Evolutionary conservation across 2,329 filamentous ascomycete genomes (phyloP).

Genomic region (Exophiala spinifera): DNA sequence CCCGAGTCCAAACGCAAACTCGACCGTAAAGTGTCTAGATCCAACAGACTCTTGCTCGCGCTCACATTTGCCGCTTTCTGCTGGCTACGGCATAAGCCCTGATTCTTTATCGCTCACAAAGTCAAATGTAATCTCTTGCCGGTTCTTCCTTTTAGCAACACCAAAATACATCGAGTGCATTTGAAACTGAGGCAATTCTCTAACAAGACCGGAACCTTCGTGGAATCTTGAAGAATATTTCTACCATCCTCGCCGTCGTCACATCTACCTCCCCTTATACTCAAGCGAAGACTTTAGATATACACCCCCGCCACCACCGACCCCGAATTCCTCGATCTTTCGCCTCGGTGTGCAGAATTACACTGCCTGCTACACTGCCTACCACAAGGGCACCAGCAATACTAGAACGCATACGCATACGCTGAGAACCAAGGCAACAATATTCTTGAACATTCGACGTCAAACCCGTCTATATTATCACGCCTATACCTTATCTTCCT

Average conservation of each 20-base stretch:
- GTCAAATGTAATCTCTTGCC: not conserved
- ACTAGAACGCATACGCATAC: not conserved
- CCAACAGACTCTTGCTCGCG: not conserved
- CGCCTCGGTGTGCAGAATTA: not conserved
- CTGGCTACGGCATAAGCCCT: not conserved
- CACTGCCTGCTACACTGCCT: not conserved
- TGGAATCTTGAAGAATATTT: too few relatives aligned
- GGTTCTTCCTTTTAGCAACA: not conserved
- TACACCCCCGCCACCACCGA: not conserved
- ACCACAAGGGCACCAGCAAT: not conserved
- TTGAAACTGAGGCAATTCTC: too few relatives aligned
- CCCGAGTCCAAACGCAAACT: not conserved
- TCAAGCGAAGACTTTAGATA: not conserved
- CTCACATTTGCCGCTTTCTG: not conserved
- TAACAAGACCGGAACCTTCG: too few relatives aligned
- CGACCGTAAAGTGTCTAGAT: not conserved
- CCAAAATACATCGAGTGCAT: not conserved
- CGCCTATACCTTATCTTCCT: not conserved
- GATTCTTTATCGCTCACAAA: constrained; percentile 1
- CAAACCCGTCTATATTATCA: not conserved
- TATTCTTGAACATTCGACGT: not conserved
- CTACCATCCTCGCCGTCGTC: not conserved
- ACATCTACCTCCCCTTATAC: not conserved
- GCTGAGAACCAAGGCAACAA: not conserved
- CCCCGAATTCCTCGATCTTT: not conserved